phyloP scores from a whole-genome alignment of 176 grass and related monocot species.

The Hsuehochloa calcarea region DNA sequence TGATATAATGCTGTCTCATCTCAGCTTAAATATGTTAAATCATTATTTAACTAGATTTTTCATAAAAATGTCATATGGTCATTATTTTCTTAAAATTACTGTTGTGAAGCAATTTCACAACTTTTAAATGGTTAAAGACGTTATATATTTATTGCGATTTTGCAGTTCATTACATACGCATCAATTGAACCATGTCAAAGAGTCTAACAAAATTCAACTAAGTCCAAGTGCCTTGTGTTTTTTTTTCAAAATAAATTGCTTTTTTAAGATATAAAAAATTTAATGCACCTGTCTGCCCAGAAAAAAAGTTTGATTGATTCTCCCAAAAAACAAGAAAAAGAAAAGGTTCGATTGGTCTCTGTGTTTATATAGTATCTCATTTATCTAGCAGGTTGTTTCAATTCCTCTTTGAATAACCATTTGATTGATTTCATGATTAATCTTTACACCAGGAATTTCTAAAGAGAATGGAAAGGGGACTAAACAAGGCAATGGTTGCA shows the following conservation, averaged over 20 bases:
- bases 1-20: too few relatives aligned
- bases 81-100: too few relatives aligned
- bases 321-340: neutral
- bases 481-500: too few relatives aligned
- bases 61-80: too few relatives aligned
- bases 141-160: neutral
- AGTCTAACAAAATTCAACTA: neutral
- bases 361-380: neutral
- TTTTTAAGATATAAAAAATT: neutral
- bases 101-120: neutral
- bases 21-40: neutral
- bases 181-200: neutral
- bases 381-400: too few relatives aligned
- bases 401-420: neutral
- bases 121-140: neutral
- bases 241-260: neutral
- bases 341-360: neutral
- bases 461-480: neutral
- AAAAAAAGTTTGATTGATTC: neutral
- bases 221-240: neutral
- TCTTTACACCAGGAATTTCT: conserved; percentile 17
- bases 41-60: neutral
- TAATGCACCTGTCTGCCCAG: neutral
- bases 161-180: neutral
- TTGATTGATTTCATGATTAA: neutral